Evolutionary conservation across 2,329 filamentous ascomycete species (phyloP).

Genomic region (Phialophora tarda): DNA sequence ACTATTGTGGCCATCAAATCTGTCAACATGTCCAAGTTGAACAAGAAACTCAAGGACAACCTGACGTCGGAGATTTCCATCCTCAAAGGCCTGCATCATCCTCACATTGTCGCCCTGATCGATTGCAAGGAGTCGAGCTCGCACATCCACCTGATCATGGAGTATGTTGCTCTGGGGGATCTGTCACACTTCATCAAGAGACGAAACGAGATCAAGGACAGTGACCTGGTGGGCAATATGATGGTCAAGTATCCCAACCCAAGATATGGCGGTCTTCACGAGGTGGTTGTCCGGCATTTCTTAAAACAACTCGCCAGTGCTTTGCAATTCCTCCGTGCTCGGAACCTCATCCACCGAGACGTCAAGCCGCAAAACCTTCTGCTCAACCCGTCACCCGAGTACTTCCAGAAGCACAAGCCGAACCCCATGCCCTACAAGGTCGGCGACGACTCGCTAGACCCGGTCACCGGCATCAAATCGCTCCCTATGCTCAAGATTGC

Average conservation of each 20-base stretch:
- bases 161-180: slow-evolving; percentile 95
- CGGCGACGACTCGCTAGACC: slow-evolving; percentile 79
- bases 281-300: slow-evolving; percentile 96
- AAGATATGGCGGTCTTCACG: slow-evolving; percentile 82
- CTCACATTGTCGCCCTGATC: slow-evolving; percentile 94
- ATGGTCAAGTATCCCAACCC: slow-evolving; percentile 90
- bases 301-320: slow-evolving; percentile 93
- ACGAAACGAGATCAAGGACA: slow-evolving; percentile 76
- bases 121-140: slow-evolving; percentile 86
- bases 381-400: slow-evolving; percentile 77
- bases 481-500: slow-evolving; percentile 96
- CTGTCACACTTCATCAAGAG: slow-evolving; percentile 96
- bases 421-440: slow-evolving; percentile 74
- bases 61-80: slow-evolving; percentile 95
- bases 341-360: slow-evolving; percentile 92
- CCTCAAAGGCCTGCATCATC: slow-evolving; percentile 88
- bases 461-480: slow-evolving; percentile 78
- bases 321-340: slow-evolving; percentile 80
- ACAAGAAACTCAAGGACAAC: slow-evolving; percentile 96
- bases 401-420: slow-evolving; percentile 68
- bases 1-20: slow-evolving; percentile 94
- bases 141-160: slow-evolving; percentile 97
- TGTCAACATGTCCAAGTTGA: slow-evolving; percentile 86
- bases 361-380: slow-evolving; percentile 97
- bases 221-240: slow-evolving; percentile 85